Base-by-base conservation (phyloP, 768 basidiomycete genomes). In the Amanita pseudoporphyria region DNA sequence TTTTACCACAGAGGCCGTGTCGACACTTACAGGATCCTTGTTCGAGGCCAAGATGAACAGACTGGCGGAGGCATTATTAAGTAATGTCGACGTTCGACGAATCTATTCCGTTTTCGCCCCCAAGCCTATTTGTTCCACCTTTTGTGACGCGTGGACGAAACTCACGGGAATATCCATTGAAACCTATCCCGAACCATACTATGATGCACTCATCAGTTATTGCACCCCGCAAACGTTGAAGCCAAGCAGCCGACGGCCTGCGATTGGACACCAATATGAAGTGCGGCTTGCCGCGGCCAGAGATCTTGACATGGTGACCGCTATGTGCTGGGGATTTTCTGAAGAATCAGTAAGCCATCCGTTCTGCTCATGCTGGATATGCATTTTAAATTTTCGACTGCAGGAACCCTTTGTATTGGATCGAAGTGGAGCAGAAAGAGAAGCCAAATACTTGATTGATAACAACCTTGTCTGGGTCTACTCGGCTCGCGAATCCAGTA, bases 101-200 rank as follows among this genome's bases (percentile, higher is more conserved):
- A 68, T 83, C 0, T 88, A 81, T 60, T 84, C 86, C 1, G 69
- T 86, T 7, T 88, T 85, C 54, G 77, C 81, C 1, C 67, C 72
- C 5, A 69, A 77, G 3, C 55, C 58, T 5, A 63, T 87, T 14
- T 64, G 77, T 3, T 35, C 52, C 6, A 54, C 56, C 3, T 84
- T 88, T 53, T 68, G 71, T 3, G 45, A 60, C 1, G 55, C 67
- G 14, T 87, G 81, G 84, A 64, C 66, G 21, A 47, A 54, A 7
- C 53, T 66, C 21, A 78, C 82, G 1, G 67, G 71, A 2, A 66
- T 79, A 21, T 51, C 54, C 3, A 39, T 58, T 13, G 30, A 50
- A 1, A 58, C 69, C 0, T 6, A n/a, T 1, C 38, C 38, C 3
- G 12, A 6, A 6, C 75, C 76, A 0, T 87, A 86, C 57, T 87